Conservation (phyloP, 345 rosid species). For the Viola odorata region DNA sequence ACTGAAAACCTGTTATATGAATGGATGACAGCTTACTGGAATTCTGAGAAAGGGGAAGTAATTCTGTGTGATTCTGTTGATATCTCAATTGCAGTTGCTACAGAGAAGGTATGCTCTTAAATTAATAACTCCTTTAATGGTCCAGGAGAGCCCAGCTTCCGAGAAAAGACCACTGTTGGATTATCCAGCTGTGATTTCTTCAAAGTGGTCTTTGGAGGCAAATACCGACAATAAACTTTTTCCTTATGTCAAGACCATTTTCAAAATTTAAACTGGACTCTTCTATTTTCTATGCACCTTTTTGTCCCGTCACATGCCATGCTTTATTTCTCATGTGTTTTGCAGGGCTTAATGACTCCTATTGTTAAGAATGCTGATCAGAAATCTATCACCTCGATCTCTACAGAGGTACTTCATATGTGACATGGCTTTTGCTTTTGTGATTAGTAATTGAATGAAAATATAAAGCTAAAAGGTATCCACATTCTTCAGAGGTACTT, state of each 20-base stretch:
- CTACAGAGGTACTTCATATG: slow-evolving; percentile 54
- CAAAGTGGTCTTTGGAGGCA: neutral
- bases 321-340: slow-evolving; percentile 24
- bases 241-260: neutral
- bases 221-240: no score
- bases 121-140: slow-evolving; percentile 1
- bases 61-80: slow-evolving; percentile 66
- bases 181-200: neutral
- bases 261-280: neutral
- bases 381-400: slow-evolving; percentile 81
- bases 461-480: no score
- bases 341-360: slow-evolving; percentile 96
- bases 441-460: no score
- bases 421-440: neutral
- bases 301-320: slow-evolving; percentile 2
- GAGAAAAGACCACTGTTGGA: neutral
- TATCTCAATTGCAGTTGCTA: slow-evolving; percentile 94
- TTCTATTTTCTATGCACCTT: neutral
- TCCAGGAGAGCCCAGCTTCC: neutral
- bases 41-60: slow-evolving; percentile 62
- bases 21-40: slow-evolving; percentile 71
- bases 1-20: neutral
- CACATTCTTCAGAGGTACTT: slow-evolving; percentile 78
- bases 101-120: slow-evolving; percentile 75
- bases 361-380: slow-evolving; percentile 88